These are phyloP conservation scores for Thielaviopsis euricoi DNA, from an alignment of 2,329 filamentous ascomycete genomes.

Conservation along the genomic window DNA sequence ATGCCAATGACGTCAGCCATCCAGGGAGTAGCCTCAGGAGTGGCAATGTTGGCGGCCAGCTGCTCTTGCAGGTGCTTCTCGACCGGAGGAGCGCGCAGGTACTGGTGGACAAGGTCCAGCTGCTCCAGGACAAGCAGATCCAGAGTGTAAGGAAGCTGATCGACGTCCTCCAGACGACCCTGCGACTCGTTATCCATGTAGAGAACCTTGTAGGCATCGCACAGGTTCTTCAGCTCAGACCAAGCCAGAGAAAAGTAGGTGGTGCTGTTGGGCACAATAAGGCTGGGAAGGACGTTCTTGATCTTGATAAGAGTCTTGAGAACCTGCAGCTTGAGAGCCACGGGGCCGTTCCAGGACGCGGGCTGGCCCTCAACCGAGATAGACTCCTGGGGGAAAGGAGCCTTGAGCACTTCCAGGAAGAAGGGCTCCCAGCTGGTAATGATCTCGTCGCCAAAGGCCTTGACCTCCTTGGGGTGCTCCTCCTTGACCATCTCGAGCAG, in stretches of 20 bases:
- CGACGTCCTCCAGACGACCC: slow-evolving; percentile 74
- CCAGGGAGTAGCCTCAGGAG: slow-evolving; percentile 56
- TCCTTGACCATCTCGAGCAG: slow-evolving; percentile 94
- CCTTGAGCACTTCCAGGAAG: slow-evolving; percentile 65
- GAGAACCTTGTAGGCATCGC: slow-evolving; percentile 58
- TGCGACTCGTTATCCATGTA: slow-evolving; percentile 79
- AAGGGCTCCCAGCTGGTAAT: slow-evolving; percentile 77
- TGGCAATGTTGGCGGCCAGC: slow-evolving; percentile 39
- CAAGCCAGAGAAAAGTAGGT: slow-evolving; percentile 74
- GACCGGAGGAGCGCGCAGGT: slow-evolving; percentile 74
- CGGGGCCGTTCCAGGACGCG: slow-evolving; percentile 60
- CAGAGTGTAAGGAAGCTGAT: slow-evolving; percentile 83
- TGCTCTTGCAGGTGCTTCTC: slow-evolving; percentile 77
- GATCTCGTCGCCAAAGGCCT: slow-evolving; percentile 74
- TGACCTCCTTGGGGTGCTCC: slow-evolving; percentile 73
- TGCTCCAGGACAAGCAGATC: slow-evolving; percentile 91
- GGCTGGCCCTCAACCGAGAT: slow-evolving; percentile 32
- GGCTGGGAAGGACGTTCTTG: slow-evolving; percentile 62
- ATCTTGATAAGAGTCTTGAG: slow-evolving; percentile 88
- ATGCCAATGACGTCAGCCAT: slow-evolving; percentile 76
- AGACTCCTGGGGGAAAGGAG: slow-evolving; percentile 50
- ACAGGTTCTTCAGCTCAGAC: slow-evolving; percentile 65
- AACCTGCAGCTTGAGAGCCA: slow-evolving; percentile 84
- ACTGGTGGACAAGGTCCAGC: slow-evolving; percentile 84
- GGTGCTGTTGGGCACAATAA: slow-evolving; percentile 69